These are phyloP conservation scores for Blastobotrys mokoenaii DNA, from an alignment of 805 yeast species.

Conservation along the genomic window DNA sequence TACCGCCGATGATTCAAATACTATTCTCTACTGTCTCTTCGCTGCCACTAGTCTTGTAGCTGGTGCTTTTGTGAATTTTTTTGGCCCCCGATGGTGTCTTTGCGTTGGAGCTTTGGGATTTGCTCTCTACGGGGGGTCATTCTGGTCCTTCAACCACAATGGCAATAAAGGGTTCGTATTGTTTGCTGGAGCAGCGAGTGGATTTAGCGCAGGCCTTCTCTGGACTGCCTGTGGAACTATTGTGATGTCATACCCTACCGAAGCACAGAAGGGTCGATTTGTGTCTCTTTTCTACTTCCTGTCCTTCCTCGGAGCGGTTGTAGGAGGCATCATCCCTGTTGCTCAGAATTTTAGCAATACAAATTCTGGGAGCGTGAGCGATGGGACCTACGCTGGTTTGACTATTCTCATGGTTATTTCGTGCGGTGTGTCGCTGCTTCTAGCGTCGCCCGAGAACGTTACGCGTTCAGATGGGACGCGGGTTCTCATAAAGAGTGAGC, in stretches of 20 bases:
- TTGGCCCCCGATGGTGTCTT: slow-evolving; percentile 38
- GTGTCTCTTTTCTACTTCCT: slow-evolving; percentile 49
- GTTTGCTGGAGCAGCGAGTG: slow-evolving; percentile 47
- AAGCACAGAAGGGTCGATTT: slow-evolving; percentile 41
- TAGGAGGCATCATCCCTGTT: slow-evolving; percentile 49
- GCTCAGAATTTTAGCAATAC: slow-evolving; percentile 36
- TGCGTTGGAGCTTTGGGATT: slow-evolving; percentile 40
- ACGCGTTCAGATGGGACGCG: slow-evolving; percentile 40
- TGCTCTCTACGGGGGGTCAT: slow-evolving; percentile 37
- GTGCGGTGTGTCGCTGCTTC: slow-evolving; percentile 33
- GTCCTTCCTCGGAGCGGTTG: slow-evolving; percentile 51
- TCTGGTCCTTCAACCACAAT: slow-evolving; percentile 35
- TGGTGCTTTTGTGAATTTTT: slow-evolving; percentile 43
- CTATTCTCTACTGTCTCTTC: slow-evolving; percentile 45
- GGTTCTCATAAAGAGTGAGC: slow-evolving; percentile 29
- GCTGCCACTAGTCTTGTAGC: slow-evolving; percentile 48
- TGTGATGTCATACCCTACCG: slow-evolving; percentile 46
- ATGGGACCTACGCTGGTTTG: slow-evolving; percentile 46
- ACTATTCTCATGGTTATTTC: slow-evolving; percentile 42
- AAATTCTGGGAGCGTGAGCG: slow-evolving; percentile 29
- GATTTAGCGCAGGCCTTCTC: slow-evolving; percentile 42
- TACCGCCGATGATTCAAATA: slow-evolving; percentile 41
- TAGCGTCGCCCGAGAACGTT: slow-evolving; percentile 42
- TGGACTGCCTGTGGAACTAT: slow-evolving; percentile 53
- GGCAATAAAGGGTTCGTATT: slow-evolving; percentile 42